Evolutionary conservation across 805 yeast species (phyloP), one percentile per base, ranked within the genome.

Genomic region (Myxozyma udenii): DNA sequence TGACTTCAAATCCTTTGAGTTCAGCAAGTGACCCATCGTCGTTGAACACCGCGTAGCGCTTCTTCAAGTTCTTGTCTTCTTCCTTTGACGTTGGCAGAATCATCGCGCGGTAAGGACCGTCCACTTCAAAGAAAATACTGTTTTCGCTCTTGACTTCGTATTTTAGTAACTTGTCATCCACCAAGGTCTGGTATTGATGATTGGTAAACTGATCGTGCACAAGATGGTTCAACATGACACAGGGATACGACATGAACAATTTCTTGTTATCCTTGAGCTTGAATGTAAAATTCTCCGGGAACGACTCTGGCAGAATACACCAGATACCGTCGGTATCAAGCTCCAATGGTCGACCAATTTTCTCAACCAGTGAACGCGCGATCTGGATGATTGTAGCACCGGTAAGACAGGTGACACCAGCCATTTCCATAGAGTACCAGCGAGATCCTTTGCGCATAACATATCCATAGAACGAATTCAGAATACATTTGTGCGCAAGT

Each of bases 361-460:
- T 74, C 66, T 91, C 98, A 12, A 93, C 96, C 53, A 93, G 72
- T 0, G 85, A 72, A 56, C 98, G 76, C 0, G 99, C 99, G 93
- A 91, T 86, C 70, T 95, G 98, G 73, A 93, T 93, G 62, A 93
- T 93, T 0, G 95, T 88, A 0, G 98, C 96, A 47, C 99, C 99
- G 0, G 98, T 93, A 44, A 90, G 75, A 76, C 98, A 95, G 0
- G 99, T 93, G 18, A 93, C 93, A 57, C 99, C 99, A 0, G 98
- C 99, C 98, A 95, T 93, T 68, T 93, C 98, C 93, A 93, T 89
- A 0, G 98, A 93, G 64, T 90, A 93, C 99, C 99, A 93, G 54
- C 99, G 78, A 0, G 98, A 93, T 36, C 98, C 99, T 64, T 93
- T 93, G 70, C 99, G 80, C 98, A 93, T 93, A 12, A 93, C 98